Base-by-base conservation (phyloP, 2,329 filamentous ascomycete species). In the Cladosporium sp. region DNA sequence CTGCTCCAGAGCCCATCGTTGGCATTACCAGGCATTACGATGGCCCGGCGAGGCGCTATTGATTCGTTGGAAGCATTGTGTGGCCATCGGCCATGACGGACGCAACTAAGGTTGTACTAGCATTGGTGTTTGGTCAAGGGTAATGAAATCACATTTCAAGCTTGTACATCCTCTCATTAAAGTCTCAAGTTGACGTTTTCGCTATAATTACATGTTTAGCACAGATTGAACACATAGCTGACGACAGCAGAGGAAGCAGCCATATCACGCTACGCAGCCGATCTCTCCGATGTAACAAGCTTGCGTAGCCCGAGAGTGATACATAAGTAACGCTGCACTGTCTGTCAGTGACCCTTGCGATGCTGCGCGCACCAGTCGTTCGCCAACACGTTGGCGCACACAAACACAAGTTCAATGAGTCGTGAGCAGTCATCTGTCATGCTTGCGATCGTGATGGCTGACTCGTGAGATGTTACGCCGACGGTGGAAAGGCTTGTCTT, bases 1-100 rank as follows among this genome's bases (percentile, higher is more conserved):
- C 21, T 6, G 36, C 7, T 4, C 18, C 32, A 8, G 36, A 64
- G 15, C 61, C 61, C 5, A 47, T 49, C 21, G 15, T 54, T 26
- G 61, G 51, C 6, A 55, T 64, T 2, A n/a, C 8, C 2, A 64
- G 61, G 61, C 61, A 57, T 1, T 49, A 64, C 21, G 36, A 64
- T n/a, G 18, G 18, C 1, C 28, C 47, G 44, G 8, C 1, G 18
- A 34, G 61, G 51, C 61, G 61, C 1, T 55, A 32, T 49, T 64
- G 38, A 47, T 32, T n/a, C 2, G 6, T n/a, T 47, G n/a, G 6
- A 34, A 10, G n/a, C 30, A 21, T 54, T 21, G 6, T 24, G 21
- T 21, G 18, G 52, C 18, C 32, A 3, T 34, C 4, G 28, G n/a
- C 30, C 15, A 34, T 30, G 30, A 14, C 2, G 21, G 28, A 55